Conservation (phyloP, 345 rosid species). For the Euphorbia pulcherrima region DNA sequence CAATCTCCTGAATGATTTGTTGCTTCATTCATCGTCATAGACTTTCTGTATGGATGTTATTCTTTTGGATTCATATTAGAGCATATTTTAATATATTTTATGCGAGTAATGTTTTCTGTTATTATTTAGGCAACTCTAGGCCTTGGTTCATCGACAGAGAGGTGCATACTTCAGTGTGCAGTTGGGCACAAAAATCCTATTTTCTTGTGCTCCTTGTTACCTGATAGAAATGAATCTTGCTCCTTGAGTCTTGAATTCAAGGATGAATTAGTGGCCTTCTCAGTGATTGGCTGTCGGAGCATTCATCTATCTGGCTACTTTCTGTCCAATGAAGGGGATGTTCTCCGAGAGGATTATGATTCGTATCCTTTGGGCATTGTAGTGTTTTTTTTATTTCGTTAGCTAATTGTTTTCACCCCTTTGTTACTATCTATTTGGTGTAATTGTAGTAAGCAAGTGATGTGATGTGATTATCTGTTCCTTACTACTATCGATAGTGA, state of each 20-base stretch:
- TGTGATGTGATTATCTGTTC: background rate
- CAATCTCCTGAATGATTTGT: background rate
- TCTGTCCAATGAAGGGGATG: constrained; percentile 44
- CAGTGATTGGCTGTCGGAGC: constrained; percentile 68
- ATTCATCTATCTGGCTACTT: constrained; percentile 85
- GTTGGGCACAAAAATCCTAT: constrained; percentile 53
- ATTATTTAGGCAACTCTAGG: constrained; percentile 82
- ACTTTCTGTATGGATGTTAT: background rate
- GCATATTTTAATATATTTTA: background rate
- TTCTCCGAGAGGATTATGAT: constrained; percentile 51
- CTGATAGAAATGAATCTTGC: constrained; percentile 64
- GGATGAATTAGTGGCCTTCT: constrained; percentile 64
- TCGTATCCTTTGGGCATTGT: constrained; percentile 59
- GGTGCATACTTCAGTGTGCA: constrained; percentile 69
- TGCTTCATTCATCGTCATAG: background rate
- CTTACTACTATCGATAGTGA: constrained; percentile 45
- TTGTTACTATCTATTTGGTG: background rate
- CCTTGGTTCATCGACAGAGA: constrained; percentile 55
- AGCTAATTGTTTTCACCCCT: background rate
- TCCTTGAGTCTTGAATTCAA: constrained; percentile 72
- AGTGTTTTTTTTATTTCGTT: background rate
- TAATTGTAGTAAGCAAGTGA: background rate
- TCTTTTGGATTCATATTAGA: background rate
- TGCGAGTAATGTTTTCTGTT: constrained; percentile 7
- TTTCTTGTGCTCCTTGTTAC: constrained; percentile 73